Evolutionary conservation across 2,329 filamentous ascomycete genomes (phyloP).

Genomic region (Microdochium nivale): DNA sequence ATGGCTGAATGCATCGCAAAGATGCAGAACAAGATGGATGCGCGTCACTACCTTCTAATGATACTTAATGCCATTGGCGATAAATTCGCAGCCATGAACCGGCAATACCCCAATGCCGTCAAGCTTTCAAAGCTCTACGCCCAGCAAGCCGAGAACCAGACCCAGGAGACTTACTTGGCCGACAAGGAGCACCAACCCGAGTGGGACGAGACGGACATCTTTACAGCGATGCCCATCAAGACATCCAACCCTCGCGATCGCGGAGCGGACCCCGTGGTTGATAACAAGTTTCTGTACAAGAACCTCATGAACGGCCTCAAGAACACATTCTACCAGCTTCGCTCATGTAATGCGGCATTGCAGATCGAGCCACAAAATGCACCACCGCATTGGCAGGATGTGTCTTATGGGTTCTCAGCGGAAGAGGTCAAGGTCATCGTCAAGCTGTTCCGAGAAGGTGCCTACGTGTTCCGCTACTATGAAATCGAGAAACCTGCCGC

Average conservation of each 20-base stretch:
- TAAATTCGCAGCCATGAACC: constrained; percentile 97
- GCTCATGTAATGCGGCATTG: constrained; percentile 72
- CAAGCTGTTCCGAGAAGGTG: constrained; percentile 94
- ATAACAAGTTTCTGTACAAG: constrained; percentile 97
- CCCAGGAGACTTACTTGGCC: constrained; percentile 72
- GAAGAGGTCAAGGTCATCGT: constrained; percentile 96
- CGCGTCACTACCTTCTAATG: constrained; percentile 91
- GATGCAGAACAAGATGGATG: constrained; percentile 86
- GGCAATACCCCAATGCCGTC: constrained; percentile 88
- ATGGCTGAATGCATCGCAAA: constrained; percentile 98
- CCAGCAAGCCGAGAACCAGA: constrained; percentile 54
- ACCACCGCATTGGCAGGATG: constrained; percentile 87
- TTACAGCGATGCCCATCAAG: constrained; percentile 92
- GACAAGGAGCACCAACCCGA: constrained; percentile 75
- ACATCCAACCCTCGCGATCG: constrained; percentile 85
- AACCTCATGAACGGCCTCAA: constrained; percentile 94
- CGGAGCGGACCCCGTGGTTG: constrained; percentile 79
- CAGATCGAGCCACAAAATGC: constrained; percentile 69
- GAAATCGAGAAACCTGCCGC: constrained; percentile 71
- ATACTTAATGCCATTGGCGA: constrained; percentile 97
- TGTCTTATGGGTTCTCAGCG: constrained; percentile 91
- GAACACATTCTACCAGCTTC: constrained; percentile 91
- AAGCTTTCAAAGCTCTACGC: constrained; percentile 77
- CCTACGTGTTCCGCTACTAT: constrained; percentile 95
- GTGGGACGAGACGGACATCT: constrained; percentile 98